Evolutionary conservation across 805 yeast genomes (phyloP), one percentile per base, ranked within the genome.

Genomic region (Hyphopichia homilentoma): DNA sequence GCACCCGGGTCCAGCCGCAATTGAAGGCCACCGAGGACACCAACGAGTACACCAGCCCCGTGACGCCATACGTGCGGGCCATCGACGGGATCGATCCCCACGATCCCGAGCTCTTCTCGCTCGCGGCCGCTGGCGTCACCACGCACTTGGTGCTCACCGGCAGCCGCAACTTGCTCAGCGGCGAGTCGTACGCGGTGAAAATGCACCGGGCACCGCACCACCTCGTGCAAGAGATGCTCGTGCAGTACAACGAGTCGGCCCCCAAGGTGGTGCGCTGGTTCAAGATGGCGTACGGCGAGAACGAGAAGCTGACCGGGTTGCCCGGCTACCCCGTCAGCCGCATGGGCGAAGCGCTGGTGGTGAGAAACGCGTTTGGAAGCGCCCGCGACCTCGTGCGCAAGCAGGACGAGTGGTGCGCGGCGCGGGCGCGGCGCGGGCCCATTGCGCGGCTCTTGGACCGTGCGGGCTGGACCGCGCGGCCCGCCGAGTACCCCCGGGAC

Each of bases 1-100:
- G 36, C n/a, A 33, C 36, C 6, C 22, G 36, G 29, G 28, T 30
- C 12, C 36, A 33, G 27, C 36, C 36, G 17, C 36, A 33, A 18
- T 16, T 33, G 5, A 21, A 16, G 21, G 33, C 32, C 7, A 33
- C 36, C 13, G 36, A 33, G 18, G 36, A 33, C 16, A 33, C 36
- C 6, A 33, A 33, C 24, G 36, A 33, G 24, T 33, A 16, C 25
- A 18, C 16, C 8, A 23, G 32, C 6, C 33, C 36, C 7, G 9
- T 16, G n/a, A 28, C 36, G 16, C 36, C 36, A 4, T 33, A 28
- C 17, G 36, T 33, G 7, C 21, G 36, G 25, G 20, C 36, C 20
- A 33, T 33, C 20, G 36, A 33, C 16, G 36, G 36, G 7, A 28
- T 33, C 5, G 19, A 33, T 19, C 36, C 36, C 21, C 20, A 14